Conservation (phyloP, 2,329 filamentous ascomycete genomes). For the Venturia oleaginea region DNA sequence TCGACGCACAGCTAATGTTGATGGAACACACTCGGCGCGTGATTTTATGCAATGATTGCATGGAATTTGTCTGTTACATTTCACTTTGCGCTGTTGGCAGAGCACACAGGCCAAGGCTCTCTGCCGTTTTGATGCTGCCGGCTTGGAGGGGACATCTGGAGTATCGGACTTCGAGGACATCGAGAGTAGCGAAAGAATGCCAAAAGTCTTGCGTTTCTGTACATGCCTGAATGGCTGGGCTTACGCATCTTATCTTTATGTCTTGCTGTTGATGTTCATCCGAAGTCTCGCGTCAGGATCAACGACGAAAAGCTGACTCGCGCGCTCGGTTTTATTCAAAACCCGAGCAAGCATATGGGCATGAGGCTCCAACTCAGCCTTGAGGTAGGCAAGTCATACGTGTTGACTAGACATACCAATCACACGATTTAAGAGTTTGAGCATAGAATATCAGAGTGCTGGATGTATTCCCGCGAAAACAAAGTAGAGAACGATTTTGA, state of each 20-base stretch:
- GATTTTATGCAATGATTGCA: conserved; percentile 28
- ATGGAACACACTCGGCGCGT: conserved; percentile 32
- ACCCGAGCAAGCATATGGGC: neutral
- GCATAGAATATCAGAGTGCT: neutral
- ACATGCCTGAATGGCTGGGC: neutral
- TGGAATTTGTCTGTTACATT: conserved; percentile 30
- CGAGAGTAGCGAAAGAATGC: neutral
- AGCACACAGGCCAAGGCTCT: conserved; percentile 23
- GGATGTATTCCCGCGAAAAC: neutral
- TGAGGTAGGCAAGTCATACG: neutral
- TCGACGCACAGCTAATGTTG: conserved; percentile 41
- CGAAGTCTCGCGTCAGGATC: neutral
- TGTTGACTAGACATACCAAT: neutral
- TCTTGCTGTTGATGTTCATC: neutral
- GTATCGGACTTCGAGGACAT: neutral
- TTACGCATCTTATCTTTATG: neutral
- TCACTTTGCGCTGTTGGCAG: conserved; percentile 28
- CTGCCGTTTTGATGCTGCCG: neutral
- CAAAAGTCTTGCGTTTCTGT: neutral
- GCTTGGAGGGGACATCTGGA: neutral
- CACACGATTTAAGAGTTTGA: neutral
- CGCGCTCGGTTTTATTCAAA: neutral
- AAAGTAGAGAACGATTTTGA: neutral
- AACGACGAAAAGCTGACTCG: neutral
- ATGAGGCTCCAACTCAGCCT: neutral